phyloP scores from a whole-genome alignment of 1,139 yeast genomes.

The Pichia sp. region DNA sequence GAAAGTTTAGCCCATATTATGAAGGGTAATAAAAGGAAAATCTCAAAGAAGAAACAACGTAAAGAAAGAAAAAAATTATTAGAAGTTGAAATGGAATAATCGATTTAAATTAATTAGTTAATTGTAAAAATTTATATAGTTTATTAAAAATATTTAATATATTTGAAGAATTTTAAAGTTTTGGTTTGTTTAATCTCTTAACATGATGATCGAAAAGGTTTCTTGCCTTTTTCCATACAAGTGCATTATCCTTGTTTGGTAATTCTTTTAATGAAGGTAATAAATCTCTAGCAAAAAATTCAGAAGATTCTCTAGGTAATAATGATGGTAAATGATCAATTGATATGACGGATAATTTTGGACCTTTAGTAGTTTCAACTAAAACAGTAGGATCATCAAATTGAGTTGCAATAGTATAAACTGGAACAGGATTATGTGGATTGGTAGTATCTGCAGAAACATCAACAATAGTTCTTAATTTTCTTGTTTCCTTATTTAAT shows the following conservation, averaged over 20 bases:
- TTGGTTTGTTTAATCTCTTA: slow-evolving; percentile 42
- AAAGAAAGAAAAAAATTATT: slow-evolving; percentile 42
- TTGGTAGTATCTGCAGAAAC: slow-evolving; percentile 98
- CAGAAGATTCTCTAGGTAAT: slow-evolving; percentile 95
- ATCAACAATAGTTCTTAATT: slow-evolving; percentile 85
- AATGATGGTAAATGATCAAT: slow-evolving; percentile 95
- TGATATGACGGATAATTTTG: slow-evolving; percentile 86
- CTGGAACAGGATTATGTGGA: slow-evolving; percentile 96
- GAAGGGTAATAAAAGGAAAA: slow-evolving; percentile 37
- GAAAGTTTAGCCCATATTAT: slow-evolving; percentile 41
- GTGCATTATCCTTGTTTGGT: slow-evolving; percentile 72
- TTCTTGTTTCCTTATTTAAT: slow-evolving; percentile 61
- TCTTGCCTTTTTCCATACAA: slow-evolving; percentile 90
- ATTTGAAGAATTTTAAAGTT: slow-evolving; percentile 5
- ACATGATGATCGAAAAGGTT: slow-evolving; percentile 78
- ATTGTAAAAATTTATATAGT: neutral
- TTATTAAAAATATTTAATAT: neutral
- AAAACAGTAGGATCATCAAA: slow-evolving; percentile 84
- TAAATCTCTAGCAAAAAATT: slow-evolving; percentile 77
- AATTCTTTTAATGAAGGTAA: slow-evolving; percentile 81
- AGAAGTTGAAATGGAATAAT: slow-evolving; percentile 49
- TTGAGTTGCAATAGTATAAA: slow-evolving; percentile 81
- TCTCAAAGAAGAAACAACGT: slow-evolving; percentile 40
- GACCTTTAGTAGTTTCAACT: slow-evolving; percentile 72
- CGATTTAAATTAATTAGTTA: neutral